phyloP scores from a whole-genome alignment of 371 early-diverging fungal genomes.

The Mortierella sp. region DNA sequence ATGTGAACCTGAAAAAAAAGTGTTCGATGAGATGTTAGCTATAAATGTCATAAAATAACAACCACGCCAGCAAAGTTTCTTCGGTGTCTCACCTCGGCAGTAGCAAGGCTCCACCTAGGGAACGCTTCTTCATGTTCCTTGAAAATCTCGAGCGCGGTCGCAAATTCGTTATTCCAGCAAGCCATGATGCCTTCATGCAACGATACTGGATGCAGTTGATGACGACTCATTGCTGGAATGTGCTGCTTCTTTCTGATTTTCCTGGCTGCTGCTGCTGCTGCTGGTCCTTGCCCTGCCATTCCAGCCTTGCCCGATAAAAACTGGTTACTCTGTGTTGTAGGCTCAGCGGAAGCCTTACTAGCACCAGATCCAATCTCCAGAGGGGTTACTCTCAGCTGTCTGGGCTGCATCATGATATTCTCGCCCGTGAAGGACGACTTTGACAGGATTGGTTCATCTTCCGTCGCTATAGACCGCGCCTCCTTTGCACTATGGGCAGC shows the following conservation, averaged over 20 bases:
- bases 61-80: too few species aligned
- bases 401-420: constrained; percentile 33
- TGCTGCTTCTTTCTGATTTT: constrained; percentile 17
- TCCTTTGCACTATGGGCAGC: background rate
- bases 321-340: background rate
- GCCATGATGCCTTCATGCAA: constrained; percentile 46
- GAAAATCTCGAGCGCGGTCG: constrained; percentile 39
- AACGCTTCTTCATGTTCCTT: constrained; percentile 21
- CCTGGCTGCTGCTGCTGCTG: background rate
- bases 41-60: too few species aligned
- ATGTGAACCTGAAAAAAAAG: constrained; percentile 33
- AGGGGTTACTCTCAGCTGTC: constrained; percentile 6
- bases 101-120: constrained; percentile 55
- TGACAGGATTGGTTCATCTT: constrained; percentile 23
- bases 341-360: background rate
- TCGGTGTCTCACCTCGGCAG: constrained; percentile 54
- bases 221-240: constrained; percentile 37
- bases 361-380: background rate
- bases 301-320: background rate
- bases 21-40: too few species aligned
- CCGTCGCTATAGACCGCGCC: background rate
- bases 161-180: constrained; percentile 56
- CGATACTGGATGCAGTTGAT: constrained; percentile 30
- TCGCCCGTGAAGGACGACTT: constrained; percentile 19
- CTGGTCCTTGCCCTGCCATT: background rate